phyloP scores from a whole-genome alignment of 1,139 yeast genomes.

The Candida tropicalis region DNA sequence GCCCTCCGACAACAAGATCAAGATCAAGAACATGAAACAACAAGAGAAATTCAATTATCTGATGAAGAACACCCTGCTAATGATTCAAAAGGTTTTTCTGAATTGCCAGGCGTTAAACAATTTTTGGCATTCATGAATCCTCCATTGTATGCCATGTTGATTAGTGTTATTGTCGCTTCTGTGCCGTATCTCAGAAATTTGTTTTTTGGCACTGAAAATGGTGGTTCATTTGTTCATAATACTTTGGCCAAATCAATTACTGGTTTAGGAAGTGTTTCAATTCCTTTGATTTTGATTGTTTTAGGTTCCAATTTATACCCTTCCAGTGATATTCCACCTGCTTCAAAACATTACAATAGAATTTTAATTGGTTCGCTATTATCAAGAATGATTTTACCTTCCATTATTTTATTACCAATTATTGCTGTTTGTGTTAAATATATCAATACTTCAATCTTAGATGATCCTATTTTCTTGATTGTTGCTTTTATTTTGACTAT shows the following conservation, averaged over 20 bases:
- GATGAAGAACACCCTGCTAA: conserved; percentile 4
- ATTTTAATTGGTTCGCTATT: conserved; percentile 69
- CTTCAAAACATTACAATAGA: conserved; percentile 57
- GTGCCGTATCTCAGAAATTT: conserved; percentile 67
- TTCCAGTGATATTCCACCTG: conserved; percentile 63
- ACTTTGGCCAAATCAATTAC: conserved; percentile 76
- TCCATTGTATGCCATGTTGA: conserved; percentile 89
- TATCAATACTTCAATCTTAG: conserved; percentile 67
- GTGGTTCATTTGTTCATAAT: conserved; percentile 60
- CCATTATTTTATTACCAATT: conserved; percentile 65
- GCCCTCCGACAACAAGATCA: not conserved
- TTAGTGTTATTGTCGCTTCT: conserved; percentile 82
- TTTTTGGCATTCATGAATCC: conserved; percentile 78
- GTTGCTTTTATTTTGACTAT: conserved; percentile 75
- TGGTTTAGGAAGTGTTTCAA: conserved; percentile 85
- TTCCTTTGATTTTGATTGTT: conserved; percentile 77
- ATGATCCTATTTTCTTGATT: conserved; percentile 80
- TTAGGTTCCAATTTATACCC: conserved; percentile 79
- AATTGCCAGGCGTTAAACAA: conserved; percentile 19
- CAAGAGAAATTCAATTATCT: conserved; percentile 14
- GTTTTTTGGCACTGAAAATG: conserved; percentile 53
- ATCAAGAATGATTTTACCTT: conserved; percentile 78
- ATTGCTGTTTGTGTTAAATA: conserved; percentile 69
- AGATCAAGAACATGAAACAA: conserved; percentile 14
- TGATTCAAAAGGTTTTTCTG: conserved; percentile 2